phyloP scores from a whole-genome alignment of 129 eudicot genomes.

The Cynara cardunculus region DNA sequence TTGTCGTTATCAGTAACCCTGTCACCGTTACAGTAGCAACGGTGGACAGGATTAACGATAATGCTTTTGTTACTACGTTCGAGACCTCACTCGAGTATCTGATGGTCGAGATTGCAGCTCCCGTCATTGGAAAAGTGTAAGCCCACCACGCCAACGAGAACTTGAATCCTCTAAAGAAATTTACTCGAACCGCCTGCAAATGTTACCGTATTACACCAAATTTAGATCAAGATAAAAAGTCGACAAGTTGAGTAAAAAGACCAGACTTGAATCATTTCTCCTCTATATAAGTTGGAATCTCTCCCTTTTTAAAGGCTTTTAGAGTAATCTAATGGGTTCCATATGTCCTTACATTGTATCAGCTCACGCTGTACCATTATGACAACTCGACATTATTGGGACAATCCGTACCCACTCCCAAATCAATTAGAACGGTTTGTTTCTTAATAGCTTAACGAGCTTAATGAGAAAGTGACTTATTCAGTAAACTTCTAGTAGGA shows the following conservation, averaged over 20 bases:
- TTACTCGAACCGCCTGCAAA: conserved; percentile 57
- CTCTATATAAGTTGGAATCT: no score
- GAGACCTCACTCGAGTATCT: conserved; percentile 65
- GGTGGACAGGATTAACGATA: conserved; percentile 43
- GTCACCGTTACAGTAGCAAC: conserved; percentile 58
- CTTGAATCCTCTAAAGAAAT: conserved; percentile 88
- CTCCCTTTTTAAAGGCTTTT: no score
- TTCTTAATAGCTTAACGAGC: no score
- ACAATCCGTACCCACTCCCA: no score
- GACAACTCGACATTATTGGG: no score
- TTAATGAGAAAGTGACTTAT: no score
- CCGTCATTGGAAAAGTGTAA: conserved; percentile 92
- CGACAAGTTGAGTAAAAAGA: background rate
- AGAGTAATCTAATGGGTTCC: no score
- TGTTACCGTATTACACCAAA: background rate
- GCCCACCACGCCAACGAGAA: conserved; percentile 99
- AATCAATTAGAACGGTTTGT: no score
- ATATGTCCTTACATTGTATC: no score
- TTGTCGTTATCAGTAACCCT: conserved; percentile 54
- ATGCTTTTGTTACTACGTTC: conserved; percentile 37
- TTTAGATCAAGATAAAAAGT: background rate
- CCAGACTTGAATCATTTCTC: no score
- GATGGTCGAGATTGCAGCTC: conserved; percentile 77
- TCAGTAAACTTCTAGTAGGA: no score
- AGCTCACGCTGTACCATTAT: no score